Conservation (phyloP, 192 early-diverging fungal species). For the Entomortierella lignicola region DNA sequence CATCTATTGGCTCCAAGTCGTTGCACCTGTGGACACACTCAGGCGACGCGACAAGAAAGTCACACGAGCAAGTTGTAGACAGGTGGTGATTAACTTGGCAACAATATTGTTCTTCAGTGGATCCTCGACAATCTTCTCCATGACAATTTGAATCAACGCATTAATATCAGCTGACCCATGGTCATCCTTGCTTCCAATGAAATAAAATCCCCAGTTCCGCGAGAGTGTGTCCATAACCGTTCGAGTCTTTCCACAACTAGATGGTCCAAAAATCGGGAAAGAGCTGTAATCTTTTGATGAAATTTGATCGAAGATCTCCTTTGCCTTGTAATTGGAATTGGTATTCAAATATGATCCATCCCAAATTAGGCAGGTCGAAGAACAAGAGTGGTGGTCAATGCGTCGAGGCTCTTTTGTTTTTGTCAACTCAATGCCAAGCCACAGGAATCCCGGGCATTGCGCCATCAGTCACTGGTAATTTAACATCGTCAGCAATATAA, state of each 20-base stretch:
- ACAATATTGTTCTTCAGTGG: conserved; percentile 4
- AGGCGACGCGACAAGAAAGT: conserved; percentile 6
- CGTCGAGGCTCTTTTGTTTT: too few species aligned
- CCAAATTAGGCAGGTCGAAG: too few species aligned
- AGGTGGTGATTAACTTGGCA: conserved; percentile 4
- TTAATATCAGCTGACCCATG: neutral
- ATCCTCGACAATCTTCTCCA: neutral
- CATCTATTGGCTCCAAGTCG: conserved; percentile 22
- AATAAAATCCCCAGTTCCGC: conserved; percentile 26
- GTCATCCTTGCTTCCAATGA: conserved; percentile 11
- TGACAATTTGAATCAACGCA: neutral
- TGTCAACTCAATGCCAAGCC: too few species aligned
- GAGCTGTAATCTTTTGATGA: neutral
- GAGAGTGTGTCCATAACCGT: conserved; percentile 17
- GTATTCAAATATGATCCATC: too few species aligned
- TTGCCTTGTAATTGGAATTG: too few species aligned
- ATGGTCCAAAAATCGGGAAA: conserved; percentile 6
- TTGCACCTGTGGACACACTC: neutral
- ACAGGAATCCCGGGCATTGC: too few species aligned
- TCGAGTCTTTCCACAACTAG: conserved; percentile 22
- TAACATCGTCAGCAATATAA: too few species aligned
- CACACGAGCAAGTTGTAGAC: conserved; percentile 12
- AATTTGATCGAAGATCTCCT: too few species aligned
- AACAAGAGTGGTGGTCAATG: too few species aligned
- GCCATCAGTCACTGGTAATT: too few species aligned